These are phyloP conservation scores for Lachancea waltii DNA, from an alignment of 805 yeast species.

Conservation along the genomic window DNA sequence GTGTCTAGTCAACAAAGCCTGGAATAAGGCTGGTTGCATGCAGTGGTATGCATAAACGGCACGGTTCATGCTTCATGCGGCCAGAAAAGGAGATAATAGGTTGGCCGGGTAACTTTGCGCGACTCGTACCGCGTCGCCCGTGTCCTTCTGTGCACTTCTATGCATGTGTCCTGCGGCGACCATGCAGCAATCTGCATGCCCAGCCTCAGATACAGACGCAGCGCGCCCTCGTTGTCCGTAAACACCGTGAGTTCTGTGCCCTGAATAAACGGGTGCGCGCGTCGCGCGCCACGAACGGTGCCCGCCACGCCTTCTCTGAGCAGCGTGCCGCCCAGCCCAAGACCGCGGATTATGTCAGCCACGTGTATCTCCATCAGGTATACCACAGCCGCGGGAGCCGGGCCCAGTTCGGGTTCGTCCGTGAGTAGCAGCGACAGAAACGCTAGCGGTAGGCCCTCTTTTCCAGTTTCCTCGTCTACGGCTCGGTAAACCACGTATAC, in stretches of 20 bases:
- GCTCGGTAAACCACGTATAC: constrained; percentile 23
- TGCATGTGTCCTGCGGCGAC: constrained; percentile 18
- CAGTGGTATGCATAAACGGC: background rate
- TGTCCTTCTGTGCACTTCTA: constrained; percentile 1
- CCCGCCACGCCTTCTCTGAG: constrained; percentile 6
- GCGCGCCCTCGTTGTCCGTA: constrained; percentile 21
- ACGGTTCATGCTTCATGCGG: background rate
- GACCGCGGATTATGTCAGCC: constrained; percentile 12
- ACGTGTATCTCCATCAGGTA: constrained; percentile 30
- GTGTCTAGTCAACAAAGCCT: too few species aligned
- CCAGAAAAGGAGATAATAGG: constrained; percentile 10
- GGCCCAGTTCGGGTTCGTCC: constrained; percentile 19
- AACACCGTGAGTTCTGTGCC: constrained; percentile 29
- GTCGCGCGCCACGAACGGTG: constrained; percentile 1
- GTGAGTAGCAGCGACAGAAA: constrained; percentile 27
- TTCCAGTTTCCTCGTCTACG: too few species aligned
- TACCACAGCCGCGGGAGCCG: constrained; percentile 14
- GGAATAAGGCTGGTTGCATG: too few species aligned
- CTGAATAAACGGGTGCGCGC: constrained; percentile 2
- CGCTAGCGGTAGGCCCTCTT: constrained; percentile 8
- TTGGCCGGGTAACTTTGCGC: constrained; percentile 4
- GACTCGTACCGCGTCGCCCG: constrained; percentile 2
- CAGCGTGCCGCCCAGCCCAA: constrained; percentile 19
- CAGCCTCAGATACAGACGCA: constrained; percentile 18
- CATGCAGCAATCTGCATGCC: constrained; percentile 19